Evolutionary conservation across 2,329 filamentous ascomycete species (phyloP).

Genomic region (Aspergillus glaucus): DNA sequence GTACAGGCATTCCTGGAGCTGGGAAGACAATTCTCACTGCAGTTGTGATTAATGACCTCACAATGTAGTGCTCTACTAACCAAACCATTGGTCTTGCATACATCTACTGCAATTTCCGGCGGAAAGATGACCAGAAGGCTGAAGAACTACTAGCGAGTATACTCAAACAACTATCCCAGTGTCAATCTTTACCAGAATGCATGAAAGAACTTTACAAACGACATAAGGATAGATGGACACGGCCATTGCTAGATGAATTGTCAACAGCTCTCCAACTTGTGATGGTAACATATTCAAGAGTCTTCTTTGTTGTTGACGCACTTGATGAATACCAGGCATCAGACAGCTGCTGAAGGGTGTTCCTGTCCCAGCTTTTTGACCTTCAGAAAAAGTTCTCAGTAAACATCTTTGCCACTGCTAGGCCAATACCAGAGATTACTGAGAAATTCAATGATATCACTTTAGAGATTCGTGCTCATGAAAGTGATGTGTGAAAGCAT

Average conservation of each 20-base stretch:
- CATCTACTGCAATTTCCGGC: background rate
- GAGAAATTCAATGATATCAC: constrained; percentile 11
- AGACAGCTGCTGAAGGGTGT: constrained; percentile 1
- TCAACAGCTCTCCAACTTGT: background rate
- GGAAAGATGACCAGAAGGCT: background rate
- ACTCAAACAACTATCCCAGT: background rate
- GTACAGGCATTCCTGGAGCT: constrained; percentile 8
- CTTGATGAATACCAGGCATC: constrained; percentile 13
- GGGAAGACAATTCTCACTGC: constrained; percentile 1
- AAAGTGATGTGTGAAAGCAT: constrained; percentile 28
- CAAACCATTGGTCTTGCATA: background rate
- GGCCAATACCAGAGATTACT: constrained; percentile 18
- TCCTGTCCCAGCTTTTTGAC: constrained; percentile 11
- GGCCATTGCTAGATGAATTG: constrained; percentile 10
- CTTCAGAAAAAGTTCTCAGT: constrained; percentile 8
- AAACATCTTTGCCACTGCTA: constrained; percentile 26
- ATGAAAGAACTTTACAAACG: constrained; percentile 8
- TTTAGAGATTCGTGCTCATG: constrained; percentile 28
- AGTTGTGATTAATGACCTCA: too few species aligned
- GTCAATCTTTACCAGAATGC: background rate
- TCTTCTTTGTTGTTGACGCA: constrained; percentile 16
- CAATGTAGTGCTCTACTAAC: too few species aligned
- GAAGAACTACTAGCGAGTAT: background rate
- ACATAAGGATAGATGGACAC: constrained; percentile 4
- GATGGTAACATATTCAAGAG: constrained; percentile 1